phyloP scores from a whole-genome alignment of 2,329 filamentous ascomycete genomes.

The Fusarium sp. region DNA sequence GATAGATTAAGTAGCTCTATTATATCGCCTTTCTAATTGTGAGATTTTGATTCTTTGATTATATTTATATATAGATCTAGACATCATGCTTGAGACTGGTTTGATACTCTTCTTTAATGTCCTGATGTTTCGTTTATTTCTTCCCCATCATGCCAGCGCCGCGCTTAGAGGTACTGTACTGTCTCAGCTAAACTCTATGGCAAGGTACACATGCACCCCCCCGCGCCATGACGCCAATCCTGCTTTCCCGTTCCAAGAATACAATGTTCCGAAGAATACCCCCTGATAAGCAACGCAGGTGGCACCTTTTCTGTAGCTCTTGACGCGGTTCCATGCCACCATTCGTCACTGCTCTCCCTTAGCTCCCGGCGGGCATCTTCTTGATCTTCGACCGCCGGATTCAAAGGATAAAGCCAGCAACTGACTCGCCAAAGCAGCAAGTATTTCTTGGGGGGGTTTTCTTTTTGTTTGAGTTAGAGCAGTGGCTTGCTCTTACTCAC shows the following conservation, averaged over 20 bases:
- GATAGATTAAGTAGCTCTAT: too few relatives aligned
- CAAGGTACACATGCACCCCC: conserved; percentile 17
- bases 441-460: background rate
- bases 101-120: too few relatives aligned
- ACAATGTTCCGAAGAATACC: conserved; percentile 36
- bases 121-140: too few relatives aligned
- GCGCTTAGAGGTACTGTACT: conserved; percentile 29
- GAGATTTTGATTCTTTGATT: too few relatives aligned
- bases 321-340: conserved; percentile 29
- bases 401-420: background rate
- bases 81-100: too few relatives aligned
- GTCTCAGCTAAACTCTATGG: conserved; percentile 7
- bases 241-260: conserved; percentile 23
- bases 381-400: conserved; percentile 2
- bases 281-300: conserved; percentile 11
- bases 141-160: background rate
- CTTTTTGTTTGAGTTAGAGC: background rate
- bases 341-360: conserved; percentile 13
- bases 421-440: background rate
- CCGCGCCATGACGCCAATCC: conserved; percentile 35
- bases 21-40: too few relatives aligned
- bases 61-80: too few relatives aligned
- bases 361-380: conserved; percentile 15
- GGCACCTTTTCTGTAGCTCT: conserved; percentile 7
- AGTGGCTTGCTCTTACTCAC: background rate